phyloP scores from a whole-genome alignment of 2,329 filamentous ascomycete genomes.

The Ascochyta pisi region DNA sequence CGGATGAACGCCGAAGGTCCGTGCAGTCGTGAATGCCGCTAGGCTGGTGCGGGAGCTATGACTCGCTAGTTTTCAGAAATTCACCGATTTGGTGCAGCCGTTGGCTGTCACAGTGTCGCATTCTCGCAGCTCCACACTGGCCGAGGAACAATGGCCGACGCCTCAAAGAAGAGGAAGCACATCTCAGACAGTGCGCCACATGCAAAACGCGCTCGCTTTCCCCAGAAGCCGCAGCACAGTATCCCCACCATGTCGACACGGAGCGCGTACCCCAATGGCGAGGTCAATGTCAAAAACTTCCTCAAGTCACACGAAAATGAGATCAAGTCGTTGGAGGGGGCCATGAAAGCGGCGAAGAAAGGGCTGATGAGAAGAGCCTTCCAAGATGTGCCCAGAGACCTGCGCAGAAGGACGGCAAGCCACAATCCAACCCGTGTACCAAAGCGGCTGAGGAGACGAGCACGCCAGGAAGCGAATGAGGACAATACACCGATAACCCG shows the following conservation, averaged over 20 bases:
- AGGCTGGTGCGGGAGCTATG: slow-evolving; percentile 11
- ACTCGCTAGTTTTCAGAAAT: slow-evolving; percentile 18
- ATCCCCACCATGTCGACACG: slow-evolving; percentile 40
- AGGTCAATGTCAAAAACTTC: slow-evolving; percentile 85
- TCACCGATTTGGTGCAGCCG: slow-evolving; percentile 5
- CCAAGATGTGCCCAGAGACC: slow-evolving; percentile 83
- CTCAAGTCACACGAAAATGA: slow-evolving; percentile 87
- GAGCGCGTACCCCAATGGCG: slow-evolving; percentile 70
- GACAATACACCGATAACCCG: slow-evolving; percentile 89
- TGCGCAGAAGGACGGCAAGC: slow-evolving; percentile 88
- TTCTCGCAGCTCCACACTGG: slow-evolving; percentile 10
- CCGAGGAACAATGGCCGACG: slow-evolving; percentile 23
- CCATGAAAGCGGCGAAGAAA: slow-evolving; percentile 77
- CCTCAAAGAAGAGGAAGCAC: slow-evolving; percentile 35
- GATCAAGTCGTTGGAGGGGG: slow-evolving; percentile 82
- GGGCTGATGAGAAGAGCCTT: slow-evolving; percentile 76
- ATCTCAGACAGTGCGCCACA: slow-evolving; percentile 18
- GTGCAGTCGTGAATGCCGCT: slow-evolving; percentile 12
- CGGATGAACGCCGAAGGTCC: slow-evolving; percentile 16
- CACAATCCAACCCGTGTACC: slow-evolving; percentile 94
- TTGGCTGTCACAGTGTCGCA: slow-evolving; percentile 22
- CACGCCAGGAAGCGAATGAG: slow-evolving; percentile 76
- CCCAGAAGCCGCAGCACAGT: slow-evolving; percentile 31
- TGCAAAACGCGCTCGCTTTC: slow-evolving; percentile 38
- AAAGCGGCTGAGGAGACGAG: slow-evolving; percentile 73